Conservation (phyloP, 2,329 filamentous ascomycete species). For the Calycina marina region DNA sequence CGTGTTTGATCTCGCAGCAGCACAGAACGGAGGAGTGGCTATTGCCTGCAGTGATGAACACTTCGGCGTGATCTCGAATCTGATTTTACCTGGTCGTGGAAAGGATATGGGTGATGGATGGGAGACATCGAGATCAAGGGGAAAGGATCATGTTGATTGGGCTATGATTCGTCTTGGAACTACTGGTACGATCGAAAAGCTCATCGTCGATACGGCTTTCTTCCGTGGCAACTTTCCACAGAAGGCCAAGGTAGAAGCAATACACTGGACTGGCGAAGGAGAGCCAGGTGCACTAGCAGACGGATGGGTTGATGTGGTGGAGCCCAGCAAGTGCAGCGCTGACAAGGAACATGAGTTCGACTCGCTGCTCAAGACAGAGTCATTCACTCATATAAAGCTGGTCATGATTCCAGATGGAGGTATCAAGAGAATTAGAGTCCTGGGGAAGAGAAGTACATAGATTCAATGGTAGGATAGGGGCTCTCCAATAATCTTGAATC, state of each 20-base stretch:
- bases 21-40: conserved; percentile 65
- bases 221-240: conserved; percentile 78
- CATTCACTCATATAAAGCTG: conserved; percentile 73
- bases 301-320: conserved; percentile 52
- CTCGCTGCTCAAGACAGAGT: conserved; percentile 37
- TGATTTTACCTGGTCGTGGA: conserved; percentile 64
- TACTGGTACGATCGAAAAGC: conserved; percentile 45
- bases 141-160: conserved; percentile 64
- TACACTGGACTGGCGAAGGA: conserved; percentile 37
- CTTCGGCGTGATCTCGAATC: conserved; percentile 68
- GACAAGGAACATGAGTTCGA: conserved; percentile 58
- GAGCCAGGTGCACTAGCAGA: conserved; percentile 41
- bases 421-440: conserved; percentile 72
- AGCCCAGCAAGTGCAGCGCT: conserved; percentile 53
- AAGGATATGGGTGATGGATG: conserved; percentile 82
- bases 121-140: conserved; percentile 67
- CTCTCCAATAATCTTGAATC: no score
- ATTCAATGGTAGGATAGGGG: not conserved
- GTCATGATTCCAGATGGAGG: conserved; percentile 81
- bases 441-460: conserved; percentile 39
- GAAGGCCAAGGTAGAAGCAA: conserved; percentile 51
- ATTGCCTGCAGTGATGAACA: conserved; percentile 70
- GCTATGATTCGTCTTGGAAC: conserved; percentile 61
- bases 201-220: conserved; percentile 68
- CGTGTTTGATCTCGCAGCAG: conserved; percentile 62